Conservation (phyloP, 345 rosid species). For the Ricinus communis region DNA sequence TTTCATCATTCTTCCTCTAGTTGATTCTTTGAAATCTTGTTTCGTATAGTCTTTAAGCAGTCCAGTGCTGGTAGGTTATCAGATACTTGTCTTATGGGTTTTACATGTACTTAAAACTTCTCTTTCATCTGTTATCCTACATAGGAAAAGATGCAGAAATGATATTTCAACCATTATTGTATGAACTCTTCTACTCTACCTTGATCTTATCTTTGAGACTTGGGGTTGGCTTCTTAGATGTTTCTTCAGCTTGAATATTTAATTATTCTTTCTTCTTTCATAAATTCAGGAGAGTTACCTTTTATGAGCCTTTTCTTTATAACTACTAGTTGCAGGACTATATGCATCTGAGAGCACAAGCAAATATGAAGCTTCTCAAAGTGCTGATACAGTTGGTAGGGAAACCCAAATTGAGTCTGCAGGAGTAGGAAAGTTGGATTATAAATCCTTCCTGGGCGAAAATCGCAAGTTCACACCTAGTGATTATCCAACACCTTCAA, state of each 20-base stretch:
- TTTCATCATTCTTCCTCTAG: background rate
- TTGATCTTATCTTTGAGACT: background rate
- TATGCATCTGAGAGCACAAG: conserved; percentile 35
- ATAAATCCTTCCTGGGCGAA: conserved; percentile 35
- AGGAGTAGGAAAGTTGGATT: conserved; percentile 24
- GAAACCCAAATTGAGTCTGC: conserved; percentile 36
- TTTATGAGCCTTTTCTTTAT: conserved; percentile 1
- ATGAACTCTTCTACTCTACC: background rate
- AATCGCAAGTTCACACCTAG: conserved; percentile 29
- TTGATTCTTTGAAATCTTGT: background rate
- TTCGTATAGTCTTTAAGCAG: background rate
- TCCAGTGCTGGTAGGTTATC: background rate
- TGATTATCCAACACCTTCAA: conserved; percentile 33
- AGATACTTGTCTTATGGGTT: background rate
- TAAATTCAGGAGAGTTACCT: background rate
- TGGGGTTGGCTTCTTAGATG: background rate
- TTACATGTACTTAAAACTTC: background rate
- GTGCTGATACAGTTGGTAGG: conserved; percentile 25
- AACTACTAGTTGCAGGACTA: conserved; percentile 36
- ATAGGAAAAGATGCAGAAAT: background rate
- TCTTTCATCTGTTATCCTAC: background rate
- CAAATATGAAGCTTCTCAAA: conserved; percentile 28
- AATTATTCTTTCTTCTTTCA: background rate
- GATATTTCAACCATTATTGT: background rate
- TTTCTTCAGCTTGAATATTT: background rate